These are phyloP conservation scores for Phoma sp. DNA, from an alignment of 2,329 filamentous ascomycete species.

Conservation along the genomic window DNA sequence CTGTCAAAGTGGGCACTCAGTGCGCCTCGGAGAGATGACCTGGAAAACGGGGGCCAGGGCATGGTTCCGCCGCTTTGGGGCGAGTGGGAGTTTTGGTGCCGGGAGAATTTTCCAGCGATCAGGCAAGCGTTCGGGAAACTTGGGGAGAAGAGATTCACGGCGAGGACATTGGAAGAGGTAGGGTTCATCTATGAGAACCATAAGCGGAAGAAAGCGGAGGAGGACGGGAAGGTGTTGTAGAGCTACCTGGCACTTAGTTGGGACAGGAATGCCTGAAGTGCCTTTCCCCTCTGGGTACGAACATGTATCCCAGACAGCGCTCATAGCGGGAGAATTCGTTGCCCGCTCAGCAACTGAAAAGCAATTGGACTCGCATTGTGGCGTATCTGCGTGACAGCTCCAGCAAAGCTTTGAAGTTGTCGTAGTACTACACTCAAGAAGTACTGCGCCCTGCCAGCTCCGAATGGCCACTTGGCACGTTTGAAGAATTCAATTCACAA, in stretches of 20 bases:
- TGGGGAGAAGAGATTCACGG: conserved; percentile 62
- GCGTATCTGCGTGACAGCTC: too few species aligned
- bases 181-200: conserved; percentile 66
- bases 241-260: not conserved
- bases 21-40: conserved; percentile 47
- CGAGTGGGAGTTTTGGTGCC: conserved; percentile 72
- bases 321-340: too few species aligned
- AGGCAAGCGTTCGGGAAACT: conserved; percentile 72
- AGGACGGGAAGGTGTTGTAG: conserved; percentile 14
- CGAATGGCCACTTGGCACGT: too few species aligned
- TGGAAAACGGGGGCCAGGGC: conserved; percentile 57
- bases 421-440: too few species aligned
- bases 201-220: conserved; percentile 10
- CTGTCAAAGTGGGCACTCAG: conserved; percentile 66
- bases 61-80: conserved; percentile 76
- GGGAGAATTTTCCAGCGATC: conserved; percentile 70
- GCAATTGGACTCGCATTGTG: too few species aligned
- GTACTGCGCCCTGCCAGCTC: too few species aligned
- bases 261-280: too few species aligned
- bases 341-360: too few species aligned
- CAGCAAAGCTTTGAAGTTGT: too few species aligned
- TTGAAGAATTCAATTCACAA: too few species aligned
- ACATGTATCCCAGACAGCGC: too few species aligned
- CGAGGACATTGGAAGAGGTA: conserved; percentile 72
- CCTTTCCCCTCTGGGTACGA: too few species aligned